A percentile compares a stretch with the other conserved stretches of the same genome.
Evolutionary conservation across 371 early-diverging fungal species (phyloP).

Genomic region (Mucor saturninus): DNA sequence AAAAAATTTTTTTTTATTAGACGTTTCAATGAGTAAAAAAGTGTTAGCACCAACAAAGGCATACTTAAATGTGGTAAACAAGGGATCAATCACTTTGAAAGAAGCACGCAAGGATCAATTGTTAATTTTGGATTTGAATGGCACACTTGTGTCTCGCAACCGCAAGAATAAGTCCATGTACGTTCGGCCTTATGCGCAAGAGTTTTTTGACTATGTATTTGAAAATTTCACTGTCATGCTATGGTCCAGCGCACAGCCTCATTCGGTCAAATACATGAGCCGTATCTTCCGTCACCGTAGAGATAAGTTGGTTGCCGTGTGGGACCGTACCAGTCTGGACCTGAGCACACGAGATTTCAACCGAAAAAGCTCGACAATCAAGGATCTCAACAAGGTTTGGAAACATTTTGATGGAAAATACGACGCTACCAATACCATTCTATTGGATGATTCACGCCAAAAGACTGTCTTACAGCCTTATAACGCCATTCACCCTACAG

Average conservation of each 20-base stretch:
- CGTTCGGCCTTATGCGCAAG: conserved; percentile 57
- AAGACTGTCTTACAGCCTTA: conserved; percentile 69
- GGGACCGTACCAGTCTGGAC: conserved; percentile 67
- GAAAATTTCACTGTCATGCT: conserved; percentile 73
- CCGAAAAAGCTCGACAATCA: conserved; percentile 61
- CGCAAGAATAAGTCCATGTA: conserved; percentile 39
- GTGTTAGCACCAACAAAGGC: conserved; percentile 1
- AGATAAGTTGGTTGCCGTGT: conserved; percentile 50
- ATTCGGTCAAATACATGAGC: conserved; percentile 65
- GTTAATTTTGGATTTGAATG: conserved; percentile 77
- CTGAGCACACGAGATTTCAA: conserved; percentile 51
- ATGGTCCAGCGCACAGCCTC: conserved; percentile 77
- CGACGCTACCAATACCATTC: conserved; percentile 67
- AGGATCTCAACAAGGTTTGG: conserved; percentile 68
- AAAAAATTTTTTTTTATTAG: conserved; percentile 2
- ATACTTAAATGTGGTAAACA: conserved; percentile 14
- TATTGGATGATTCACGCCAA: conserved; percentile 71
- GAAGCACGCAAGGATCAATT: conserved; percentile 35
- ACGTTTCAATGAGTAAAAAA: background rate
- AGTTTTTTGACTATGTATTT: conserved; percentile 69
- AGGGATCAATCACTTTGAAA: conserved; percentile 6
- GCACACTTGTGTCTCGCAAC: conserved; percentile 64
- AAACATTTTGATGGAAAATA: conserved; percentile 38
- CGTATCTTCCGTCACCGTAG: conserved; percentile 49
- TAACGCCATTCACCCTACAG: conserved; percentile 57